A percentile compares a stretch with the other conserved stretches of the same genome.
phyloP scores from a whole-genome alignment of 2,329 filamentous ascomycete species.

The Erysiphe pisi region DNA sequence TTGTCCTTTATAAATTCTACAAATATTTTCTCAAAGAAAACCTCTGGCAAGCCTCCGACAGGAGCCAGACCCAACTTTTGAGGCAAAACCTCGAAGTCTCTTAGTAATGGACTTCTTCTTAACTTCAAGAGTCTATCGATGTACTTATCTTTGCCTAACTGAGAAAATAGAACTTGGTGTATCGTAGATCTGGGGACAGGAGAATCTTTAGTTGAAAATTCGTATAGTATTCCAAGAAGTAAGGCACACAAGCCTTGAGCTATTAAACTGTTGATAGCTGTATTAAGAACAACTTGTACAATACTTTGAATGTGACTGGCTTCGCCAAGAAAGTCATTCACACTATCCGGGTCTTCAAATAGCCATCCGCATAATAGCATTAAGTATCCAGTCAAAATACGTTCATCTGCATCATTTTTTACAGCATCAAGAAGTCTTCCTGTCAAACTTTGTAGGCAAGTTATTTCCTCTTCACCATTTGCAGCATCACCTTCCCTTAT shows the following conservation, averaged over 20 bases:
- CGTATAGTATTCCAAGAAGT: slow-evolving; percentile 79
- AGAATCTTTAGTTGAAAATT: slow-evolving; percentile 96
- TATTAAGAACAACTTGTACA: slow-evolving; percentile 57
- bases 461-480: slow-evolving; percentile 87
- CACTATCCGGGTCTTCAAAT: slow-evolving; percentile 80
- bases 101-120: slow-evolving; percentile 63
- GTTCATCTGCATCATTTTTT: slow-evolving; percentile 63
- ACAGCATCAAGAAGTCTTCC: slow-evolving; percentile 75
- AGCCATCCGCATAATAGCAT: slow-evolving; percentile 85
- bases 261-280: slow-evolving; percentile 50
- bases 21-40: slow-evolving; percentile 76
- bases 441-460: slow-evolving; percentile 77
- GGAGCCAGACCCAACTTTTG: slow-evolving; percentile 51
- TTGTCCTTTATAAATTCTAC: slow-evolving; percentile 95
- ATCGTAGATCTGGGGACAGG: slow-evolving; percentile 72
- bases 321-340: slow-evolving; percentile 86
- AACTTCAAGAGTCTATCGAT: slow-evolving; percentile 69
- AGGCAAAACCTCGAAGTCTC: slow-evolving; percentile 79
- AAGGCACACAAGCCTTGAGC: slow-evolving; percentile 74
- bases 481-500: slow-evolving; percentile 83
- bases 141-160: slow-evolving; percentile 77
- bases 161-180: slow-evolving; percentile 63
- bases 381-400: slow-evolving; percentile 71
- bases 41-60: slow-evolving; percentile 55
- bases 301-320: slow-evolving; percentile 85